Conservation (phyloP, 129 eudicot genomes). For the Artemisia tridentata region DNA sequence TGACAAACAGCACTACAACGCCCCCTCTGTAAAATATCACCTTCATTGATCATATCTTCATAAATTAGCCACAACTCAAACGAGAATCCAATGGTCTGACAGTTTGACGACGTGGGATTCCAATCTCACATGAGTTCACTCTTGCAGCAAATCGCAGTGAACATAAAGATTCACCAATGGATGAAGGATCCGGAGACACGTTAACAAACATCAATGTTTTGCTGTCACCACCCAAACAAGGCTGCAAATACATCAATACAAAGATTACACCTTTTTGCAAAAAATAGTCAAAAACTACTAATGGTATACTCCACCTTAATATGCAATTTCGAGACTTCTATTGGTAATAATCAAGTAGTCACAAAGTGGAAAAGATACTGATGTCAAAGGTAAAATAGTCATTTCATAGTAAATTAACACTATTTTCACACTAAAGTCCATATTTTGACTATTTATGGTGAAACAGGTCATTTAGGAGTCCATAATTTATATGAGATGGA, state of each 20-base stretch:
- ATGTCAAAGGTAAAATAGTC: too few relatives aligned
- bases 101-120: conserved; percentile 60
- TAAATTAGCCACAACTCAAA: conserved; percentile 44
- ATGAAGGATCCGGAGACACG: conserved; percentile 59
- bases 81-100: conserved; percentile 51
- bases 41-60: background rate
- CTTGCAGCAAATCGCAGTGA: conserved; percentile 61
- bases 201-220: conserved; percentile 69
- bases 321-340: too few relatives aligned
- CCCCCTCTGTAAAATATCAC: conserved; percentile 12
- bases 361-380: too few relatives aligned
- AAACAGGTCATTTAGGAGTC: too few relatives aligned
- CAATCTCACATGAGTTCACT: conserved; percentile 66
- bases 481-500: too few relatives aligned
- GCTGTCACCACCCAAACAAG: conserved; percentile 73
- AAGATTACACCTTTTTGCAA: too few relatives aligned
- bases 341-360: too few relatives aligned
- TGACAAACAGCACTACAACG: conserved; percentile 16
- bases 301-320: too few relatives aligned
- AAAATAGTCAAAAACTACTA: too few relatives aligned
- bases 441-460: too few relatives aligned
- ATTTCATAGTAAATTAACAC: too few relatives aligned
- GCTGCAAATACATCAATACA: conserved; percentile 29
- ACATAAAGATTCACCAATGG: conserved; percentile 51
- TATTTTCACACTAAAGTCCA: too few relatives aligned